A percentile compares a stretch with the other conserved stretches of the same genome.
Evolutionary conservation across 169 alveolate species (phyloP).

Genomic region (Hammondia hammondi): DNA sequence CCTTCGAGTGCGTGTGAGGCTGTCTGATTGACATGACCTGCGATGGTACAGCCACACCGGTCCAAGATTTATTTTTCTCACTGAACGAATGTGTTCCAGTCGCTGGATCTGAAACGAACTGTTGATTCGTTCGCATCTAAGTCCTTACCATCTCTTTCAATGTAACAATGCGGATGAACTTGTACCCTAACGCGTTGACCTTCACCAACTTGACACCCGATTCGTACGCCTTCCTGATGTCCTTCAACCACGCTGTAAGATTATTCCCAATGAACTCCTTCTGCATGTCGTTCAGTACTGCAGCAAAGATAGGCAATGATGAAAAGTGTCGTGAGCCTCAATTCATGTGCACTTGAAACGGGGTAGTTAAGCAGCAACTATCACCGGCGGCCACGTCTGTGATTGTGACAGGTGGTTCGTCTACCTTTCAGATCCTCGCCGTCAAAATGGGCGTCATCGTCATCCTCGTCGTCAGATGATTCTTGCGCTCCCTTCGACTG

Average conservation of each 20-base stretch:
- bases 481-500: background rate
- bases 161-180: conserved; percentile 74
- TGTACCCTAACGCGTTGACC: conserved; percentile 74
- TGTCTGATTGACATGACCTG: conserved; percentile 54
- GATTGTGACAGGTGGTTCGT: background rate
- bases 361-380: conserved; percentile 51
- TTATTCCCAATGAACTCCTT: conserved; percentile 74
- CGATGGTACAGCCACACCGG: background rate
- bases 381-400: background rate
- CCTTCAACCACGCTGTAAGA: conserved; percentile 74
- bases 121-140: too few relatives aligned
- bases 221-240: conserved; percentile 73
- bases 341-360: conserved; percentile 40
- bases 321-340: background rate
- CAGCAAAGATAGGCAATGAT: background rate
- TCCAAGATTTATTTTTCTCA: background rate
- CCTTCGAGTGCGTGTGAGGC: conserved; percentile 65
- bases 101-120: too few relatives aligned
- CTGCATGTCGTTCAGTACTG: conserved; percentile 72
- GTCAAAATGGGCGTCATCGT: conserved; percentile 48
- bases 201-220: conserved; percentile 75
- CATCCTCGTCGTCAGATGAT: conserved; percentile 18
- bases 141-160: conserved; percentile 69
- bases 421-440: conserved; percentile 47
- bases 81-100: background rate